Evolutionary conservation across 1,284 basidiomycete species (phyloP), one percentile per base, ranked within the genome.

Genomic region (Ganoderma meredithae): DNA sequence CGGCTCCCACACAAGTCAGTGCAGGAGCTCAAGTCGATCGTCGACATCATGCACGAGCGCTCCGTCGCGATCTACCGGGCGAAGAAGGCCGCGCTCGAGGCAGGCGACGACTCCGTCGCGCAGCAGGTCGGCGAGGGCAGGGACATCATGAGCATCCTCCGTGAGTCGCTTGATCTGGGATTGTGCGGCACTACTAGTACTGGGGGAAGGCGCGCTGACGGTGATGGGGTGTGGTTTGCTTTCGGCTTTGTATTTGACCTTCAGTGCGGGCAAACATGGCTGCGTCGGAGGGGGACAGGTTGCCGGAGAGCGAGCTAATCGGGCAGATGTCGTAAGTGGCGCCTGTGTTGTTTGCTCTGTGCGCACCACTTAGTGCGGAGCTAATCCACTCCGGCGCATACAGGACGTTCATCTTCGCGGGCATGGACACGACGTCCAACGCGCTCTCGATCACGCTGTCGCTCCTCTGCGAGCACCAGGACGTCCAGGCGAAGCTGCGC

Each of bases 391-490:
- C 22, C 7, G 22, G n/a, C 36, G 36, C 36, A 12, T 33, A 9
- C 27, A 70, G 66, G 15, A 66, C 69, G 12, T 62, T 94, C 74
- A 83, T 93, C 56, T 83, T 86, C 17, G 86, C 86, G 1, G 87
- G 60, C 1, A 70, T 67, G 55, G 88, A 90, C 73, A 88, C 85
- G 3, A 85, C 84, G 8, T 79, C 83, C 0, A 88, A 86, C 0
- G 88, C 89, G 0, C 80, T 91, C 1, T 85, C 88, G 1, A 94
- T 91, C 91, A 86, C 85, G 66, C 79, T 93, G 1, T 88, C 88
- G 74, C 83, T 85, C 27, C 85, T 94, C 15, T 80, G 87, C 0
- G 80, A 79, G 33, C 75, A 86, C 67, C 85, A 82, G 0, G 79
- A 81, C 0, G 80, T 82, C 8, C 93, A 94, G 76, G 74, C 75